phyloP scores from a whole-genome alignment of 257 asterid genomes.

The Lycium barbarum region DNA sequence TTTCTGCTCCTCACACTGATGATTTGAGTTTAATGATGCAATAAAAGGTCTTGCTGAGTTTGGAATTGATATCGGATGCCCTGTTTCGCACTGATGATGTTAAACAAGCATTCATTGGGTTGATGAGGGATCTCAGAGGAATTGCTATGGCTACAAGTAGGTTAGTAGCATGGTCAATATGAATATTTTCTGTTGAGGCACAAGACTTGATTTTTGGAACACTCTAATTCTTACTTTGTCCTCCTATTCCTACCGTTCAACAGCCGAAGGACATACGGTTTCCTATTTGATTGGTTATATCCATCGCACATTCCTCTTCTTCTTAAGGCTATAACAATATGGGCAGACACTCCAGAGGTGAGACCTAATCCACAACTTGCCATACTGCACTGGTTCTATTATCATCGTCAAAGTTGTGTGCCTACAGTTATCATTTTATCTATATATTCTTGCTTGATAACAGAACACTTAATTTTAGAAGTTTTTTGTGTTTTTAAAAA shows the following conservation, averaged over 20 bases:
- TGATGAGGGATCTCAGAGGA: constrained; percentile 99
- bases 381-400: neutral
- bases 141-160: constrained; percentile 94
- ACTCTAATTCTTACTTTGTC: constrained; percentile 22
- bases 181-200: neutral
- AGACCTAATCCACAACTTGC: constrained; percentile 24
- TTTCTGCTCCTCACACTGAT: constrained; percentile 30
- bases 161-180: constrained; percentile 41
- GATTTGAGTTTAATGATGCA: constrained; percentile 32
- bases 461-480: neutral
- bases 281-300: constrained; percentile 97
- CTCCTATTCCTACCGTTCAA: constrained; percentile 39
- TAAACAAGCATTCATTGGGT: constrained; percentile 85
- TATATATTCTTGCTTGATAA: neutral
- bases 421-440: neutral
- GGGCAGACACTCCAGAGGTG: constrained; percentile 99
- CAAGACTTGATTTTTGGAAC: neutral
- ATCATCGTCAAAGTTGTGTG: neutral
- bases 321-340: constrained; percentile 84
- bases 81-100: constrained; percentile 86
- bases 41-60: constrained; percentile 67
- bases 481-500: neutral
- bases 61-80: constrained; percentile 81
- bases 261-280: constrained; percentile 91
- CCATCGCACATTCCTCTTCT: constrained; percentile 92